A percentile compares a stretch with the other conserved stretches of the same genome.
These are phyloP conservation scores for Phytophthora sp. DNA, from an alignment of 352 stramenopile genomes.

Conservation along the genomic window DNA sequence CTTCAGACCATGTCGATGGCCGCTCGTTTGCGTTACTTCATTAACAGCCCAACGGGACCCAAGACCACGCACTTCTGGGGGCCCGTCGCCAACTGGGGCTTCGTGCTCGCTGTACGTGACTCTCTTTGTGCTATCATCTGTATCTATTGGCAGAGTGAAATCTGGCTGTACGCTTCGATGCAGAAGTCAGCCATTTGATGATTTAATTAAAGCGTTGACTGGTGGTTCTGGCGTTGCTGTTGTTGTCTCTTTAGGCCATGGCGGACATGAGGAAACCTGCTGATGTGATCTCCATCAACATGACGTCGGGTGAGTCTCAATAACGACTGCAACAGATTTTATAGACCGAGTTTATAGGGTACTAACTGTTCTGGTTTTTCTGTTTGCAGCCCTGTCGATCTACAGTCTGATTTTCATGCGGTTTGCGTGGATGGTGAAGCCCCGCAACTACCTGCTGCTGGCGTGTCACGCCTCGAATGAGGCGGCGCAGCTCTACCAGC, in stretches of 20 bases:
- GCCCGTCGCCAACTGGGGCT: slow-evolving; percentile 89
- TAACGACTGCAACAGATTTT: background rate
- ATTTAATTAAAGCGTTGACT: no score
- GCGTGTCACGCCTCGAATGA: slow-evolving; percentile 88
- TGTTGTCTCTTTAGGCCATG: slow-evolving; percentile 60
- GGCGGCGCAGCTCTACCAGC: slow-evolving; percentile 80
- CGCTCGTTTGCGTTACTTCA: slow-evolving; percentile 61
- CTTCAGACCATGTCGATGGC: slow-evolving; percentile 41
- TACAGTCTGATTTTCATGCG: slow-evolving; percentile 92
- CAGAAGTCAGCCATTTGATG: no score
- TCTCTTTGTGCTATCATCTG: background rate
- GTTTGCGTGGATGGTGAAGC: slow-evolving; percentile 90
- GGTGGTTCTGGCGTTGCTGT: background rate
- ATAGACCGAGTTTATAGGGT: slow-evolving; percentile 1
- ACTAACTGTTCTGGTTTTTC: slow-evolving; percentile 11
- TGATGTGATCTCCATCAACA: slow-evolving; percentile 88
- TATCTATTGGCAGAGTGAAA: no score
- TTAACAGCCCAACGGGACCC: slow-evolving; percentile 82
- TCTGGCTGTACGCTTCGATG: background rate
- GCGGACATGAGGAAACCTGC: slow-evolving; percentile 83
- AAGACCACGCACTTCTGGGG: slow-evolving; percentile 92
- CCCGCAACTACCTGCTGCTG: slow-evolving; percentile 87
- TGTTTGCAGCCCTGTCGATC: slow-evolving; percentile 64
- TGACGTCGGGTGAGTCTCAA: slow-evolving; percentile 70
- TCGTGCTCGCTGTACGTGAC: slow-evolving; percentile 75